phyloP scores from a whole-genome alignment of 2,329 filamentous ascomycete species.

The Pestalotiopsis sp. region DNA sequence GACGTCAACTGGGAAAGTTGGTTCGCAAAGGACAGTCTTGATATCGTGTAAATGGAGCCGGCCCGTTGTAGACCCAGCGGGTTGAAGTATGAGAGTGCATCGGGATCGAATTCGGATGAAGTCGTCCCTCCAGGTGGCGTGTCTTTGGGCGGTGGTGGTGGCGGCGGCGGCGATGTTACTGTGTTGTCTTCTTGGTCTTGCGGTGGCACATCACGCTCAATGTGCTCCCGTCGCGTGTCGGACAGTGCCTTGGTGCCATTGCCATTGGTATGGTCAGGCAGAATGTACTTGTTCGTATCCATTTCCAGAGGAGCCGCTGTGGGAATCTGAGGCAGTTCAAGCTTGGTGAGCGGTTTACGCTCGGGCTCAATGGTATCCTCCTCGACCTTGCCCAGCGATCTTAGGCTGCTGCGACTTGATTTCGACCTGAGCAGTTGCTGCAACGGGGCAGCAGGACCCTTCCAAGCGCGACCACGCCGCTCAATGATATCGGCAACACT shows the following conservation, averaged over 20 bases:
- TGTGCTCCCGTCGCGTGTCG: slow-evolving; percentile 59
- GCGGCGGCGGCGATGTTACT: slow-evolving; percentile 25
- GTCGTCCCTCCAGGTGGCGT: slow-evolving; percentile 44
- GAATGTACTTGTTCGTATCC: slow-evolving; percentile 75
- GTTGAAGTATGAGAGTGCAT: slow-evolving; percentile 67
- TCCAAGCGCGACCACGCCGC: slow-evolving; percentile 74
- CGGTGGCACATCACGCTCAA: slow-evolving; percentile 52
- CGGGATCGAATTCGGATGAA: slow-evolving; percentile 49
- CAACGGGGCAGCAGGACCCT: slow-evolving; percentile 62
- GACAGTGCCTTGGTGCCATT: slow-evolving; percentile 67
- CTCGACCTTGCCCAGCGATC: slow-evolving; percentile 23
- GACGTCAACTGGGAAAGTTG: slow-evolving; percentile 92
- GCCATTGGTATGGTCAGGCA: slow-evolving; percentile 71
- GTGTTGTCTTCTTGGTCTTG: slow-evolving; percentile 34
- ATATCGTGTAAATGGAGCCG: slow-evolving; percentile 92
- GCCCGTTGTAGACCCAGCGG: slow-evolving; percentile 68
- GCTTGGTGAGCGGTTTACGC: slow-evolving; percentile 21
- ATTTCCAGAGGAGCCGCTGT: slow-evolving; percentile 57
- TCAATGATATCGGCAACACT: slow-evolving; percentile 53
- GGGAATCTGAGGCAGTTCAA: slow-evolving; percentile 55
- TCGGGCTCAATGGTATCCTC: slow-evolving; percentile 8
- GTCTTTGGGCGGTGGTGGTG: slow-evolving; percentile 56
- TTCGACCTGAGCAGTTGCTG: slow-evolving; percentile 31
- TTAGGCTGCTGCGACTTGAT: slow-evolving; percentile 31
- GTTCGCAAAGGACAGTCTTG: slow-evolving; percentile 87